Conservation (phyloP, 139 green algal species). For the Picochlorum sp. region DNA sequence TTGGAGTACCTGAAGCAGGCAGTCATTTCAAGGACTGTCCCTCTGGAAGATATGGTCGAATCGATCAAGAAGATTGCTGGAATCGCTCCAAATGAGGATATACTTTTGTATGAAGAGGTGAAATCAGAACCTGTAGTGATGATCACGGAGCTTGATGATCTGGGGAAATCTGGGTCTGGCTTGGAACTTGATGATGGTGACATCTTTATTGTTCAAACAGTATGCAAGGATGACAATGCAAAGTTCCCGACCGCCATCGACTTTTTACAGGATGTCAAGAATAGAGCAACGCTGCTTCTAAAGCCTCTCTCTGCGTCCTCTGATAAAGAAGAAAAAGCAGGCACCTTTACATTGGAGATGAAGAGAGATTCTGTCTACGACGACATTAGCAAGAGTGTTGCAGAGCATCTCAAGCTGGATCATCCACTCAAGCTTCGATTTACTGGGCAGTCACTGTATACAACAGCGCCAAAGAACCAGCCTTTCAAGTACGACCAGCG, state of each 20-base stretch:
- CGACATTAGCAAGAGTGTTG: constrained; percentile 55
- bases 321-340: constrained; percentile 14
- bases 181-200: constrained; percentile 75
- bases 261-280: constrained; percentile 67
- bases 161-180: background rate
- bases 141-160: constrained; percentile 40
- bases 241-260: constrained; percentile 21
- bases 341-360: constrained; percentile 79
- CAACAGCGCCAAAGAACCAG: constrained; percentile 24
- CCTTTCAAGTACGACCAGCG: constrained; percentile 47
- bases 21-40: constrained; percentile 22
- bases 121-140: constrained; percentile 82
- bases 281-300: constrained; percentile 41
- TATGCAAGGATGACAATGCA: constrained; percentile 16
- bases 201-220: constrained; percentile 72
- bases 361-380: constrained; percentile 67
- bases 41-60: constrained; percentile 20
- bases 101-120: constrained; percentile 71
- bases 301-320: constrained; percentile 40
- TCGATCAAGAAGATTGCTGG: constrained; percentile 38
- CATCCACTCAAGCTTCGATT: constrained; percentile 28
- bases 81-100: constrained; percentile 11
- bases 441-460: constrained; percentile 70
- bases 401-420: constrained; percentile 40
- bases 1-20: constrained; percentile 41